These are phyloP conservation scores for Graphium sp. DNA, from an alignment of 2,329 filamentous ascomycete genomes.

Conservation along the genomic window DNA sequence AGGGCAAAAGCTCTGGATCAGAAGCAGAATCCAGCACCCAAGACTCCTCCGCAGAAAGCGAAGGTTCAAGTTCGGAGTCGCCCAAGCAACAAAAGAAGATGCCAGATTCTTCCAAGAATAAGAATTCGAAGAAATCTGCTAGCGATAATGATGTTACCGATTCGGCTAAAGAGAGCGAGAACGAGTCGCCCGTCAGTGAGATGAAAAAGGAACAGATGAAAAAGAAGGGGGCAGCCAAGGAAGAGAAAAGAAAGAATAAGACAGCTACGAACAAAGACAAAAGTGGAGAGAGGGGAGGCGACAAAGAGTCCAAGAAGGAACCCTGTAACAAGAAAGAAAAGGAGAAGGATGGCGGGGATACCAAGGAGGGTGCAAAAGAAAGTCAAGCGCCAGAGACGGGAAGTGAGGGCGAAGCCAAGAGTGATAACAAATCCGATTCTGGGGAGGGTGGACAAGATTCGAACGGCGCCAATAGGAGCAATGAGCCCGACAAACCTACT, in stretches of 20 bases:
- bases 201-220: slow-evolving; percentile 1
- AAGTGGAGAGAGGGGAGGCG: too few species aligned
- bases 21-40: slow-evolving; percentile 2
- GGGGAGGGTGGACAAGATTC: too few species aligned
- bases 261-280: too few species aligned
- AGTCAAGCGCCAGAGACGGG: too few species aligned
- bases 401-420: too few species aligned
- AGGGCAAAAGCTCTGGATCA: slow-evolving; percentile 3
- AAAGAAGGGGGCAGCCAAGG: too few species aligned
- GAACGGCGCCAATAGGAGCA: too few species aligned
- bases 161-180: slow-evolving; percentile 9
- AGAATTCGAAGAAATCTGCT: slow-evolving; percentile 9
- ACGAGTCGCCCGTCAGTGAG: slow-evolving; percentile 3
- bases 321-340: slow-evolving; percentile 4
- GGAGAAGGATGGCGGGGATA: slow-evolving; percentile 4
- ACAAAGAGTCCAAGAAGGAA: too few species aligned
- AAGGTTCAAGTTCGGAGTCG: slow-evolving; percentile 3
- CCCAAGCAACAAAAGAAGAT: slow-evolving; percentile 9
- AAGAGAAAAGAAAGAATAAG: too few species aligned
- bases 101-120: slow-evolving; percentile 9
- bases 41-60: background rate
- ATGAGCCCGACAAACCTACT: too few species aligned
- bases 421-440: too few species aligned
- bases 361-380: too few species aligned
- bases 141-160: slow-evolving; percentile 10